These are phyloP conservation scores for Blakeslea trispora DNA, from an alignment of 371 early-diverging fungal species.

Conservation along the genomic window DNA sequence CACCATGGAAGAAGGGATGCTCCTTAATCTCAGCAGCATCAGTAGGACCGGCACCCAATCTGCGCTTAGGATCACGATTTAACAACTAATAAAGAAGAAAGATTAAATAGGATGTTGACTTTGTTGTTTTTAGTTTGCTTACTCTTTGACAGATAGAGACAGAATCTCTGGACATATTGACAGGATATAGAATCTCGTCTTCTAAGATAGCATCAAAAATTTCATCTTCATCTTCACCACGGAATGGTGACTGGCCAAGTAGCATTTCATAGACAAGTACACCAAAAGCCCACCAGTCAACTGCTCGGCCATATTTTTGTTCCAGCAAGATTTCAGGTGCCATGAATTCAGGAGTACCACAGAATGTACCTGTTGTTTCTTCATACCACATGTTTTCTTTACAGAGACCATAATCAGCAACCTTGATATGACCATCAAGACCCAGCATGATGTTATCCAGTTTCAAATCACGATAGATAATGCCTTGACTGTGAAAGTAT, in stretches of 20 bases:
- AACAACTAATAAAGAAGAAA: conserved; percentile 85
- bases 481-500: conserved; percentile 52
- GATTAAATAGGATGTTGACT: conserved; percentile 52
- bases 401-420: conserved; percentile 96
- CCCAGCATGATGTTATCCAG: conserved; percentile 55
- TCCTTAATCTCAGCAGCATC: conserved; percentile 90
- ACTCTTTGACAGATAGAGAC: conserved; percentile 88
- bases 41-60: conserved; percentile 80
- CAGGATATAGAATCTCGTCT: conserved; percentile 91
- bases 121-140: conserved; percentile 7
- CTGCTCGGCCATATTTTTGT: conserved; percentile 80
- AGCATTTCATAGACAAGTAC: conserved; percentile 96
- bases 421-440: conserved; percentile 95
- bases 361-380: conserved; percentile 80
- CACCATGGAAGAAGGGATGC: conserved; percentile 94
- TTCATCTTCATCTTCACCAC: conserved; percentile 94
- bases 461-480: conserved; percentile 56
- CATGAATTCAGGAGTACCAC: conserved; percentile 92
- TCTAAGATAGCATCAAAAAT: conserved; percentile 95
- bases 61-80: conserved; percentile 83
- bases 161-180: conserved; percentile 89
- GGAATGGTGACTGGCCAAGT: conserved; percentile 92
- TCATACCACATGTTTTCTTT: conserved; percentile 58
- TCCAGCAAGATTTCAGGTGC: conserved; percentile 76
- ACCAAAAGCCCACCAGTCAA: conserved; percentile 96